Evolutionary conservation across 768 basidiomycete genomes (phyloP).

Genomic region (Cystofilobasidium ferigula): DNA sequence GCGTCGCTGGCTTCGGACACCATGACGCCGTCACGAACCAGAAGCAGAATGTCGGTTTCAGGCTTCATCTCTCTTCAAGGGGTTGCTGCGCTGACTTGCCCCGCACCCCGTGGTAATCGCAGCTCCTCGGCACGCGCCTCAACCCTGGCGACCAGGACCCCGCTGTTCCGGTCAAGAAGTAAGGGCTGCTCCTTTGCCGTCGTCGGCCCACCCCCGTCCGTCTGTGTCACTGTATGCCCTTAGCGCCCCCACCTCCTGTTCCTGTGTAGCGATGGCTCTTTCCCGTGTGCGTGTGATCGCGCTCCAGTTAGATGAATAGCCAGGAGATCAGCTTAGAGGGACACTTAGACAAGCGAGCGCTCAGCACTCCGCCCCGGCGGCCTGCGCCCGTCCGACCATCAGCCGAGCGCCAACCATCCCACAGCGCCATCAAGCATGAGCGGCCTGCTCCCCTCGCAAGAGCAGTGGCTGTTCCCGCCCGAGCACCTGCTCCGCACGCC

Average conservation of each 20-base stretch:
- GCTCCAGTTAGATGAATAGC: too few relatives aligned
- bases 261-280: too few relatives aligned
- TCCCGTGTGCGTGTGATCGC: too few relatives aligned
- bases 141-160: neutral
- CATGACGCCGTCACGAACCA: neutral
- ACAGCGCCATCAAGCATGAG: too few relatives aligned
- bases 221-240: too few relatives aligned
- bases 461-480: neutral
- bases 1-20: neutral
- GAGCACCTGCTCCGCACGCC: neutral
- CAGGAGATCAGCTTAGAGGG: too few relatives aligned
- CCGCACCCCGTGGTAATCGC: neutral
- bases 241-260: too few relatives aligned
- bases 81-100: neutral
- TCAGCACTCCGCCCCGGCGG: too few relatives aligned
- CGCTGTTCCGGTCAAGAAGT: neutral
- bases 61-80: neutral
- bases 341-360: too few relatives aligned
- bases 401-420: too few relatives aligned
- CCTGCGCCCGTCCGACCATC: neutral
- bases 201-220: too few relatives aligned
- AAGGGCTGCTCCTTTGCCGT: neutral
- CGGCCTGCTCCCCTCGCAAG: neutral
- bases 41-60: neutral
- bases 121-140: neutral